Evolutionary conservation across 768 basidiomycete species (phyloP).

Genomic region (Termitomyces heimii): DNA sequence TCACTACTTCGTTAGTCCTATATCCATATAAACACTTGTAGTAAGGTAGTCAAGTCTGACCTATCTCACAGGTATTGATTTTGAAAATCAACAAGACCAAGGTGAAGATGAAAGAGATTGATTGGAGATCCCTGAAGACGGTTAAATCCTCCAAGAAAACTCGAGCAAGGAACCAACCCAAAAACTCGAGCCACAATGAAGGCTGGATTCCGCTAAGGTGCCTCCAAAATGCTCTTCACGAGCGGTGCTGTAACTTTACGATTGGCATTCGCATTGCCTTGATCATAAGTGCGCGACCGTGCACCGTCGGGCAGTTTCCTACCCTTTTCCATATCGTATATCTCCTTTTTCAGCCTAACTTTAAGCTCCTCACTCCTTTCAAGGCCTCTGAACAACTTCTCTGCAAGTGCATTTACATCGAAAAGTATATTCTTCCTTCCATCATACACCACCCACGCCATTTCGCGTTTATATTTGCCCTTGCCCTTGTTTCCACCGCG

Average conservation of each 20-base stretch:
- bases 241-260: constrained; percentile 66
- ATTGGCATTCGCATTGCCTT: constrained; percentile 56
- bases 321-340: constrained; percentile 28
- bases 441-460: constrained; percentile 56
- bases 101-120: neutral
- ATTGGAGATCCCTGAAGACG: neutral
- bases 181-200: neutral
- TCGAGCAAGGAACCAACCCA: neutral
- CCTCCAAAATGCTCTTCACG: constrained; percentile 54
- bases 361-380: constrained; percentile 48
- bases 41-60: too few species aligned
- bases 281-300: constrained; percentile 52
- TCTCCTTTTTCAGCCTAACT: constrained; percentile 37
- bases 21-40: too few species aligned
- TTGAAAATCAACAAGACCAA: too few species aligned
- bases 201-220: neutral
- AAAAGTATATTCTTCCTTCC: constrained; percentile 7
- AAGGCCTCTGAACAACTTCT: constrained; percentile 50
- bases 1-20: too few species aligned
- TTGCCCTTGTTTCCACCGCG: constrained; percentile 29
- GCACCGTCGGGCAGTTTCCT: constrained; percentile 26
- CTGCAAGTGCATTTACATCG: constrained; percentile 36
- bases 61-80: too few species aligned
- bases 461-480: constrained; percentile 60
- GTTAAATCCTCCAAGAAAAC: neutral